Base-by-base conservation (phyloP, 2,329 filamentous ascomycete genomes). In the Monilinia vaccinii-corymbosi region DNA sequence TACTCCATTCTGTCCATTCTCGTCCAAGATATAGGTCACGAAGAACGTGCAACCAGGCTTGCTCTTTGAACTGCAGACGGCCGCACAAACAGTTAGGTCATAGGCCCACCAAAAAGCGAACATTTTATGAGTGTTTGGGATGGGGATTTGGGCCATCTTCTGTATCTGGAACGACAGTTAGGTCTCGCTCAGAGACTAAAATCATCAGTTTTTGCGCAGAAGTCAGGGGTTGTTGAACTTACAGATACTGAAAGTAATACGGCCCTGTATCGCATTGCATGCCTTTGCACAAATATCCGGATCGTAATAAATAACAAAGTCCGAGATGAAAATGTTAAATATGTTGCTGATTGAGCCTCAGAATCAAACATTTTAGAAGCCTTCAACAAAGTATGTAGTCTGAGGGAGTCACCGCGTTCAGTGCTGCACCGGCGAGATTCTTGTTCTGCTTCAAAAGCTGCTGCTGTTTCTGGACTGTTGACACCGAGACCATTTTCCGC, bases 11-110 rank as follows among this genome's bases (percentile, higher is more conserved):
- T 47, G 58, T 31, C 71, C 71, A 63, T 76, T 75, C 67, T 70
- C 71, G 56, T 69, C 68, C 18, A 74, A 61, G 40, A 76, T 65
- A 61, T 73, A 76, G 2, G 73, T 69, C 52, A 73, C 73, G 65
- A 75, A 73, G 70, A 72, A 74, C n/a, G 61, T 60, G 60, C 67
- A 68, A 38, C 64, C 59, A 40, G 65, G 66, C 11, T 56, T 64
- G 34, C 63, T 65, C 55, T 63, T 64, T 32, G 61, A 45, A 31
- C 28, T 61, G 59, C 69, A 73, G 31, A 64, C 63, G 14, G 66
- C 66, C 18, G 68, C 66, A 56, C 73, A 74, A n/a, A 71, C 65
- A 31, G 63, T 53, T 31, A 68, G 62, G 56, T 73, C 68, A 58
- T 70, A 72, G 69, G 69, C n/a, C 57, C 57, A 55, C 57, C 57